Base-by-base conservation (phyloP, 352 stramenopile species). In the Discostella stelligera region DNA sequence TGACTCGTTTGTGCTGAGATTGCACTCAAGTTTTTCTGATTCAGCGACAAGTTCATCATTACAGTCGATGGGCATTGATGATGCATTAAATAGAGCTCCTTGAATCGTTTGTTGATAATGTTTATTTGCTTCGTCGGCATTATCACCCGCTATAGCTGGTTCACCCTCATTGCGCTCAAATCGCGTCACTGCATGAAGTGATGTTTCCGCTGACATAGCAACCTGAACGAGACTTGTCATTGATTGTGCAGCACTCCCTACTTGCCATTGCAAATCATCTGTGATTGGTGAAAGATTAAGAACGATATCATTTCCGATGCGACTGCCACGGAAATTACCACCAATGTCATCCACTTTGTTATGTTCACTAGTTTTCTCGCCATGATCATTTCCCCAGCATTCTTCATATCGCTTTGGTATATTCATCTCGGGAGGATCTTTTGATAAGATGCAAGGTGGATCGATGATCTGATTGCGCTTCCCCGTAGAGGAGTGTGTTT, bases 341-440 rank as follows among this genome's bases (percentile, higher is more conserved):
- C 54, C 11, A 56, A 20, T 14, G 59, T 13, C 21, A 50, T 48
- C 4, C 14, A 50, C 30, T 52, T 70, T 6, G 11, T 60, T 2
- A 48, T 69, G 25, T 32, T 44, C 18, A 23, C 32, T 8, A 46
- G 11, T 21, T n/a, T 58, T 55, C 41, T 54, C 27, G 41, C 25
- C 39, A 59, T 59, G 10, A 59, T 25, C 44, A 14, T 56, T 59
- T 44, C 41, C 46, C 16, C n/a, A 14, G 23, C 20, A 21, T 41
- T 39, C 23, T 46, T 71, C n/a, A n/a, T 53, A 21, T 41, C 46
- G 16, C 41, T 56, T 44, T 8, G 48, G 6, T 3, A 66, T 18
- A 0, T 54, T 30, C 14, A n/a, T 58, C 69, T 79, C 71, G 14
- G 71, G 71, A 37, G 71, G 71, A 54, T 79, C 71, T 53, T 69